phyloP scores from a whole-genome alignment of 768 basidiomycete genomes.

The Boletus bicolor region DNA sequence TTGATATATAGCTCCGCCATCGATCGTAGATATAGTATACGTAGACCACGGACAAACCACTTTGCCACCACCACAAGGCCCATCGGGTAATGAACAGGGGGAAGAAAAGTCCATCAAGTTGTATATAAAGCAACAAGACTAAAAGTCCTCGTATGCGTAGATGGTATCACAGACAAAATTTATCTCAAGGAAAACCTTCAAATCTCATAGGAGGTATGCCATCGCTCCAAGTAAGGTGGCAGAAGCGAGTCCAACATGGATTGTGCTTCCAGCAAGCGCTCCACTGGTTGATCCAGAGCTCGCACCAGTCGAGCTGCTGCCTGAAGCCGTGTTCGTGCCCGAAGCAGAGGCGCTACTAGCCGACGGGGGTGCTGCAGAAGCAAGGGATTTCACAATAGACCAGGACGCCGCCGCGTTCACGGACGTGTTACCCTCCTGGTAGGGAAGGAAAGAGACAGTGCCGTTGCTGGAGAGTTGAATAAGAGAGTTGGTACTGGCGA shows the following conservation, averaged over 20 bases:
- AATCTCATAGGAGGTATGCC: constrained; percentile 13
- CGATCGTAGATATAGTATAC: background rate
- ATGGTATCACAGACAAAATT: constrained; percentile 7
- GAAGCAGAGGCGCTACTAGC: constrained; percentile 20
- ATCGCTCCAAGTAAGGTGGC: constrained; percentile 15
- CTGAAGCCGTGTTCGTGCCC: constrained; percentile 14
- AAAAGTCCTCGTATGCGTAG: background rate
- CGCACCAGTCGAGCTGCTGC: constrained; percentile 14
- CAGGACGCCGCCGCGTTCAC: constrained; percentile 49
- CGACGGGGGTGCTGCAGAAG: constrained; percentile 40
- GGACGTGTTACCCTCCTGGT: constrained; percentile 41
- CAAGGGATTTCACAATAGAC: constrained; percentile 44
- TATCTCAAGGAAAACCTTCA: background rate
- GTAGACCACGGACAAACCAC: background rate
- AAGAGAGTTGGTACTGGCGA: constrained; percentile 56
- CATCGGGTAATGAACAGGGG: background rate
- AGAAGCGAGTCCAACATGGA: constrained; percentile 16
- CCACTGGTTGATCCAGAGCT: constrained; percentile 14
- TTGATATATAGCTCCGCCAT: background rate
- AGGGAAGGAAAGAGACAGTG: constrained; percentile 58
- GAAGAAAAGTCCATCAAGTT: background rate
- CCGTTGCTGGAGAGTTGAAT: constrained; percentile 68
- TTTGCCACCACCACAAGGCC: background rate
- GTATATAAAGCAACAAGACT: background rate
- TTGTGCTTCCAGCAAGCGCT: constrained; percentile 7